Evolutionary conservation across 2,329 filamentous ascomycete species (phyloP).

Genomic region (Parasarocladium wereldwijsianum): DNA sequence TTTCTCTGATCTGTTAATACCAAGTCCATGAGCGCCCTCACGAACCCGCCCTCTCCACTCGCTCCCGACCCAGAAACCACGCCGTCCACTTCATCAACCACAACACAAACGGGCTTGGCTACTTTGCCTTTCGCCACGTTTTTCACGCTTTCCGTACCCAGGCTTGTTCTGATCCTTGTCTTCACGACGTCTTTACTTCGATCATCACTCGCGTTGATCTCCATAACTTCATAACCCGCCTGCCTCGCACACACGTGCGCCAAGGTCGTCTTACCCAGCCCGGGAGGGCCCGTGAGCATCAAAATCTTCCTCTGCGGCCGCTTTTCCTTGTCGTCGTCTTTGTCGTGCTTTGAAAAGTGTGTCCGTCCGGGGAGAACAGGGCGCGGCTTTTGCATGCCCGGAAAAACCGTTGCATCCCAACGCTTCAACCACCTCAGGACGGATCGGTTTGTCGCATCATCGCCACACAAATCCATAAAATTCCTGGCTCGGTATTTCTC

Average conservation of each 20-base stretch:
- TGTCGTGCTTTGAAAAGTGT: constrained; percentile 16
- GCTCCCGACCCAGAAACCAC: constrained; percentile 67
- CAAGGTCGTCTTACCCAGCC: constrained; percentile 87
- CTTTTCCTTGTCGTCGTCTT: constrained; percentile 42
- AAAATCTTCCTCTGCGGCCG: constrained; percentile 75
- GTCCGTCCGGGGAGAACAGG: constrained; percentile 24
- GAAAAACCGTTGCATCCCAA: constrained; percentile 91
- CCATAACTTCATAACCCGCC: constrained; percentile 89
- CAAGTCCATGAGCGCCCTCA: constrained; percentile 87
- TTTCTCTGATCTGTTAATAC: constrained; percentile 81
- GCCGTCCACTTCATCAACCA: constrained; percentile 94
- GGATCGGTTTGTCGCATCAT: constrained; percentile 81
- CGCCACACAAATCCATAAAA: constrained; percentile 87
- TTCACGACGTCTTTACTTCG: constrained; percentile 80
- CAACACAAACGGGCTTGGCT: constrained; percentile 77
- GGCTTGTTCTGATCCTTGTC: constrained; percentile 75
- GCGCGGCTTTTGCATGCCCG: constrained; percentile 51
- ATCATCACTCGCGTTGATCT: constrained; percentile 97
- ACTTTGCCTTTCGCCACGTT: constrained; percentile 56
- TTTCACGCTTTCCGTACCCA: constrained; percentile 90
- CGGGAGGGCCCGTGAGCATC: constrained; percentile 79
- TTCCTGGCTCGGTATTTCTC: constrained; percentile 90
- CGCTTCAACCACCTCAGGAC: constrained; percentile 87
- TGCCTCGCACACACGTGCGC: constrained; percentile 93
- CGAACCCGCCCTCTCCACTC: constrained; percentile 81